These are phyloP conservation scores for Mucor sp. DNA, from an alignment of 371 early-diverging fungal species.

Conservation along the genomic window DNA sequence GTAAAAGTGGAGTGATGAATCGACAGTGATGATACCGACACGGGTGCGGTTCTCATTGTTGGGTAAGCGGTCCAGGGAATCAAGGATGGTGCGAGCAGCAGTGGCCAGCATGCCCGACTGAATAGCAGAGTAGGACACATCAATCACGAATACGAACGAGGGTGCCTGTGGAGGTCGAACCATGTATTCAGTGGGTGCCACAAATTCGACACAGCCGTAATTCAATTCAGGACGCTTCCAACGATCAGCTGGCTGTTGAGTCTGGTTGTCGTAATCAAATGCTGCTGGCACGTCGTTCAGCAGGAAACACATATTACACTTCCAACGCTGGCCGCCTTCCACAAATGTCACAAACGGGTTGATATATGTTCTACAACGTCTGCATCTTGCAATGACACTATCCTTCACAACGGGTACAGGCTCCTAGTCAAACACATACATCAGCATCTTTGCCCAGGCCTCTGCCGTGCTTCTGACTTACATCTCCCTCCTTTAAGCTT, in stretches of 20 bases:
- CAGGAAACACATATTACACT: slow-evolving; percentile 82
- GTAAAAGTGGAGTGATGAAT: slow-evolving; percentile 77
- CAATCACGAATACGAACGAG: slow-evolving; percentile 83
- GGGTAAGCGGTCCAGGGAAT: slow-evolving; percentile 73
- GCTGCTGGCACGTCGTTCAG: slow-evolving; percentile 80
- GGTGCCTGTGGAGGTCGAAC: slow-evolving; percentile 85
- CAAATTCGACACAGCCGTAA: slow-evolving; percentile 74
- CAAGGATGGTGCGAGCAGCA: slow-evolving; percentile 65
- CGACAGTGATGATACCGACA: slow-evolving; percentile 79
- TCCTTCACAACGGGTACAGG: slow-evolving; percentile 71
- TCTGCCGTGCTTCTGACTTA: slow-evolving; percentile 16
- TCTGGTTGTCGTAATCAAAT: slow-evolving; percentile 78
- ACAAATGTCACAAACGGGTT: slow-evolving; percentile 85
- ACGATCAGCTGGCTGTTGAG: slow-evolving; percentile 67
- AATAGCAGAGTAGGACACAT: slow-evolving; percentile 72
- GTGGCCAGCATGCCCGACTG: slow-evolving; percentile 61
- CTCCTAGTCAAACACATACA: background rate
- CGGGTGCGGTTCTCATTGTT: slow-evolving; percentile 78
- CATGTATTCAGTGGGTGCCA: slow-evolving; percentile 84
- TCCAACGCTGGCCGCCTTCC: slow-evolving; percentile 80
- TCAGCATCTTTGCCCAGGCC: background rate
- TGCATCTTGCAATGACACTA: slow-evolving; percentile 76
- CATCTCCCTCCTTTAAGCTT: slow-evolving; percentile 44
- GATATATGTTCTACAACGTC: slow-evolving; percentile 85
- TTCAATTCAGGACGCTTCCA: slow-evolving; percentile 76